These are phyloP conservation scores for Cenchrus fungigraminus DNA, from an alignment of 176 grass and related monocot species.

Conservation along the genomic window DNA sequence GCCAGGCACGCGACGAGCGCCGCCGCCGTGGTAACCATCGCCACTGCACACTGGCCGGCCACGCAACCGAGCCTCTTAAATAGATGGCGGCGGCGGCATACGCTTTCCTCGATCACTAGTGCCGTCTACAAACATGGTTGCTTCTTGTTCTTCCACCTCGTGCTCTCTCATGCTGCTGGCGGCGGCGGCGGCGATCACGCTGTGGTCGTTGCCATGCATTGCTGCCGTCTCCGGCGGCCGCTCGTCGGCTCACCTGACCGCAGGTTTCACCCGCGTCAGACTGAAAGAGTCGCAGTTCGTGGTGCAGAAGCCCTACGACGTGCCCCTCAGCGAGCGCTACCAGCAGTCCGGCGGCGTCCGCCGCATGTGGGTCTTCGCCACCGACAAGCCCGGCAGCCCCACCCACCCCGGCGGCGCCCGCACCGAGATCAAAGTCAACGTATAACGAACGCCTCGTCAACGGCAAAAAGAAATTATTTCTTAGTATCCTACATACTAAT, in stretches of 20 bases:
- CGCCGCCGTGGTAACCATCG: background rate
- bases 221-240: background rate
- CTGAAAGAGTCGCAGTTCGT: slow-evolving; percentile 39
- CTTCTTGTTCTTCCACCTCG: background rate
- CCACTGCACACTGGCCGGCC: background rate
- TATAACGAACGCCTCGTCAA: no score
- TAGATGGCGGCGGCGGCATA: background rate
- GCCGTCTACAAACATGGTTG: background rate
- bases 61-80: background rate
- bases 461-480: no score
- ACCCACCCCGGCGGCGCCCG: slow-evolving; percentile 20
- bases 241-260: background rate
- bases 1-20: background rate
- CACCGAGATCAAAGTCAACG: slow-evolving; percentile 44
- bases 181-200: background rate
- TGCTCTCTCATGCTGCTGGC: background rate
- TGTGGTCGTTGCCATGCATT: background rate
- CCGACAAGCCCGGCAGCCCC: slow-evolving; percentile 40
- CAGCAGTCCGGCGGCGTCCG: slow-evolving; percentile 26
- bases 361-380: slow-evolving; percentile 55
- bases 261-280: slow-evolving; percentile 40
- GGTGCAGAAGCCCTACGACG: slow-evolving; percentile 45
- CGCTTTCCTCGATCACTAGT: no score
- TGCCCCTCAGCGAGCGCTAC: slow-evolving; percentile 20
- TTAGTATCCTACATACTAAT: no score